These are phyloP conservation scores for Phlegmacium glaucopus DNA, from an alignment of 768 basidiomycete genomes.

Conservation along the genomic window DNA sequence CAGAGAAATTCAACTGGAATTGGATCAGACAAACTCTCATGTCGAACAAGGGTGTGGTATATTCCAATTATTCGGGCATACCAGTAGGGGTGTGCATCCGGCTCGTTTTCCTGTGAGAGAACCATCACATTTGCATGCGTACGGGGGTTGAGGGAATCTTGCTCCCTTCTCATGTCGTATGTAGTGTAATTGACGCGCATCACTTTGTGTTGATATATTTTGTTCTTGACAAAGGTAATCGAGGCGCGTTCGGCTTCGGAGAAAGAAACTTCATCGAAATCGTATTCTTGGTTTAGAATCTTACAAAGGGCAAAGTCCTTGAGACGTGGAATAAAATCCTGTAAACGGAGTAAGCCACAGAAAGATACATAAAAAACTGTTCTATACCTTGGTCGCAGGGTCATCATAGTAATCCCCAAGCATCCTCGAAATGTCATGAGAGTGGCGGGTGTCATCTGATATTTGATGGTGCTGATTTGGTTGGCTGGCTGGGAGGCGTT, in stretches of 20 bases:
- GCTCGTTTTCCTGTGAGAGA: conserved; percentile 15
- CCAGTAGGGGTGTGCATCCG: conserved; percentile 18
- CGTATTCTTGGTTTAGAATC: conserved; percentile 15
- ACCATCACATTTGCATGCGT: conserved; percentile 31
- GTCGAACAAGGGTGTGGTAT: conserved; percentile 22
- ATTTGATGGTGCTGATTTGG: conserved; percentile 10
- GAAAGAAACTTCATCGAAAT: conserved; percentile 24
- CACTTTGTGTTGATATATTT: conserved; percentile 25
- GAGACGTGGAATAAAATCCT: conserved; percentile 28
- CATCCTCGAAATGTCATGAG: background rate
- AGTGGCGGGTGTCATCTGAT: background rate
- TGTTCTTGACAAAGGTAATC: conserved; percentile 11
- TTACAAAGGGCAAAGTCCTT: conserved; percentile 26
- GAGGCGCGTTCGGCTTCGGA: conserved; percentile 11
- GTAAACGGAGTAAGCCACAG: background rate
- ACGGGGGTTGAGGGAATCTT: conserved; percentile 36
- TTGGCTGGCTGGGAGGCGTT: background rate
- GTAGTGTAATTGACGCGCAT: conserved; percentile 37
- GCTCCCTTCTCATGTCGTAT: conserved; percentile 35
- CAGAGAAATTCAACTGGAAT: conserved; percentile 11
- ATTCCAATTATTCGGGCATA: too few species aligned
- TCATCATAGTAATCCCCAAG: conserved; percentile 15
- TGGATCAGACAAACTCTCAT: conserved; percentile 1
- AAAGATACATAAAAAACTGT: background rate
- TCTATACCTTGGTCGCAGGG: conserved; percentile 23